phyloP scores from a whole-genome alignment of 192 early-diverging fungal genomes.

The Coemansia sp. region DNA sequence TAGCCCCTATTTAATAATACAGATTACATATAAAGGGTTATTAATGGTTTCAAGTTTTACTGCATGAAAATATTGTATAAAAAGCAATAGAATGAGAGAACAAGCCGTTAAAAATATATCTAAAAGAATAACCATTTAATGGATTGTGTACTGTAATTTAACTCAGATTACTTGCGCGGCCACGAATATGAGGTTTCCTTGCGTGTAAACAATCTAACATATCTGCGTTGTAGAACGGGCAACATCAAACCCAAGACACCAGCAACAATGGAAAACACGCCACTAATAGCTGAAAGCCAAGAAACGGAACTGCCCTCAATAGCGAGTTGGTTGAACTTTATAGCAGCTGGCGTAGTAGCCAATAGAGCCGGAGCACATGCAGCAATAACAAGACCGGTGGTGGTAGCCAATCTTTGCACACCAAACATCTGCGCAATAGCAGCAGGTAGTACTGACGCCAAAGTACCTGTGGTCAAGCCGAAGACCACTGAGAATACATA shows the following conservation, averaged over 20 bases:
- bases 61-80: too few species aligned
- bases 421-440: constrained; percentile 38
- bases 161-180: too few species aligned
- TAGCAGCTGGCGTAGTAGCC: constrained; percentile 17
- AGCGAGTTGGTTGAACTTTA: constrained; percentile 17
- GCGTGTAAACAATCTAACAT: neutral
- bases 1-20: too few species aligned
- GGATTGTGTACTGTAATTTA: too few species aligned
- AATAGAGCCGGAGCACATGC: constrained; percentile 23
- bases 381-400: constrained; percentile 17
- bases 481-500: constrained; percentile 31
- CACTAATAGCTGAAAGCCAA: constrained; percentile 28
- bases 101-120: too few species aligned
- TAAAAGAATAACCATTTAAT: too few species aligned
- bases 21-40: too few species aligned
- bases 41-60: too few species aligned
- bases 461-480: constrained; percentile 21
- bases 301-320: constrained; percentile 4
- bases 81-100: too few species aligned
- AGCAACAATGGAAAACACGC: constrained; percentile 24
- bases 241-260: constrained; percentile 22
- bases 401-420: constrained; percentile 19
- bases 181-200: too few species aligned
- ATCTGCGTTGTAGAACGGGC: constrained; percentile 26
- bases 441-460: constrained; percentile 23